These are phyloP conservation scores for Jatropha podagrica DNA, from an alignment of 441 rosid genomes.

Conservation along the genomic window DNA sequence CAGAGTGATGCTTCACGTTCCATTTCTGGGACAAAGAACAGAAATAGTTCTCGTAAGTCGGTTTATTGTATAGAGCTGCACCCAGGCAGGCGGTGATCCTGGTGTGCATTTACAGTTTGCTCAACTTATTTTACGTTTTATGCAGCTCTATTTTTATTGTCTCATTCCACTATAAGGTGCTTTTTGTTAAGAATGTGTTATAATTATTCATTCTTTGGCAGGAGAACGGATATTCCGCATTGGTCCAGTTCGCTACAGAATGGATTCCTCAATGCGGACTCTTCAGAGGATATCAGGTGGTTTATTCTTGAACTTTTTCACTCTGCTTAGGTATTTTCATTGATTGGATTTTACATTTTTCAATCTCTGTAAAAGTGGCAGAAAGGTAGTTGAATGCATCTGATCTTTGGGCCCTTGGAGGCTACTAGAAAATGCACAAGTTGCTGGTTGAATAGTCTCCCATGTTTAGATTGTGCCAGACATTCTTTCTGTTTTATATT, in stretches of 20 bases:
- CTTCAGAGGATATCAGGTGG: conserved; percentile 91
- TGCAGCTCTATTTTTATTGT: neutral
- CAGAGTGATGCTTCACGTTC: conserved; percentile 35
- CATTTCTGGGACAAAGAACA: conserved; percentile 41
- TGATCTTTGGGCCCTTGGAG: conserved; percentile 2
- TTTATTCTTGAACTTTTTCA: conserved; percentile 23
- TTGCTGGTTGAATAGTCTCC: neutral
- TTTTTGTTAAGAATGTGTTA: neutral
- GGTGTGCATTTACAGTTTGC: neutral
- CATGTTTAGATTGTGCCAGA: neutral
- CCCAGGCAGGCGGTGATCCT: conserved; percentile 29
- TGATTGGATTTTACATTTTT: neutral
- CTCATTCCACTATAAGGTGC: conserved; percentile 5
- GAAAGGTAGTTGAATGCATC: neutral
- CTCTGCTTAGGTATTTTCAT: conserved; percentile 6
- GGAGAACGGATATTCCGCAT: conserved; percentile 83
- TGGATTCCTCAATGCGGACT: conserved; percentile 92
- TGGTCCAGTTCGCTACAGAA: conserved; percentile 82
- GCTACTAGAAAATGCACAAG: neutral
- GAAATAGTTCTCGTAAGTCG: conserved; percentile 53
- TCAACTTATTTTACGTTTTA: neutral
- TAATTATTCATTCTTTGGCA: conserved; percentile 28
- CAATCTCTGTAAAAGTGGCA: neutral
- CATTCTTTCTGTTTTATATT: neutral
- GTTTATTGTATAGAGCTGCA: conserved; percentile 21